phyloP scores from a whole-genome alignment of 2,329 filamentous ascomycete species.

The Sarocladium strictum region DNA sequence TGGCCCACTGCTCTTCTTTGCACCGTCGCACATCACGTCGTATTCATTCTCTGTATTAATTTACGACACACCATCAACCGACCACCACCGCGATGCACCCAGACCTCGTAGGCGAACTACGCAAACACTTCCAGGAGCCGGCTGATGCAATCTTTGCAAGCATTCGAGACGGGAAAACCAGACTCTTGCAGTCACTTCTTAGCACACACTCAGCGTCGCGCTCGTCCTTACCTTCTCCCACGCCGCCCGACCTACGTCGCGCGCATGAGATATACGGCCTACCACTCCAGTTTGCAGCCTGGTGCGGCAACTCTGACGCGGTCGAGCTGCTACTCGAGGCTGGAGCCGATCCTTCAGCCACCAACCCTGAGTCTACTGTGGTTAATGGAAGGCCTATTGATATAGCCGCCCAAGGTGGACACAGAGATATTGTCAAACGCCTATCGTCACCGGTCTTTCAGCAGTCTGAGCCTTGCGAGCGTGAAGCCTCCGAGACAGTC shows the following conservation, averaged over 20 bases:
- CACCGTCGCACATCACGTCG: neutral
- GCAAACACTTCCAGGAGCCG: neutral
- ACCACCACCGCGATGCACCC: neutral
- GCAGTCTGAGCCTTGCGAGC: neutral
- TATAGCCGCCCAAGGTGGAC: neutral
- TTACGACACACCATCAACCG: neutral
- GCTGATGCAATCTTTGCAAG: neutral
- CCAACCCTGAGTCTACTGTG: neutral
- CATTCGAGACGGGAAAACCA: neutral
- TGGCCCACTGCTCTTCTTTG: neutral
- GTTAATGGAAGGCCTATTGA: neutral
- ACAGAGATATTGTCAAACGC: neutral
- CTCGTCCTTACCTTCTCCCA: neutral
- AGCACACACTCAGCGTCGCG: neutral
- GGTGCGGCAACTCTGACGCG: constrained; percentile 10
- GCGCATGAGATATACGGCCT: neutral
- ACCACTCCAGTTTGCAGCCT: constrained; percentile 14
- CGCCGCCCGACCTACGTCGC: neutral
- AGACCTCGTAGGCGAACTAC: neutral
- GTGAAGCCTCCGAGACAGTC: neutral
- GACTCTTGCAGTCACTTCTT: neutral
- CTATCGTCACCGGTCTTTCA: neutral
- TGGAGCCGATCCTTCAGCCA: constrained; percentile 10
- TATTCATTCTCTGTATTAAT: neutral
- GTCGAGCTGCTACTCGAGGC: constrained; percentile 13